Evolutionary conservation across 805 yeast genomes (phyloP).

Genomic region (Hanseniaspora taiwanica): DNA sequence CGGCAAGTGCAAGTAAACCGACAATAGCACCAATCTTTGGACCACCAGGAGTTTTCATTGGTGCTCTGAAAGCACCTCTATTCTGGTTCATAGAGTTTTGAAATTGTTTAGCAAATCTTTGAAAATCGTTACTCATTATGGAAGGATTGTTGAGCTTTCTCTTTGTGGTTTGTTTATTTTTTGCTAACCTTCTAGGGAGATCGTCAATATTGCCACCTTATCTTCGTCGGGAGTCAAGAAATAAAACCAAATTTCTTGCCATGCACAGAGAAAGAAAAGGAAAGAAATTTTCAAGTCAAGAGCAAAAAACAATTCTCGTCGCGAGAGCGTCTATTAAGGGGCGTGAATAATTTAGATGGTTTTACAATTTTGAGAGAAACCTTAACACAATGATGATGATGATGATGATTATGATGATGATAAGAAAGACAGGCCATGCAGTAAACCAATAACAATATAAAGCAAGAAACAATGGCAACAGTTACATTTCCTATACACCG

Average conservation of each 20-base stretch:
- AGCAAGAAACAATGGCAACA: background rate
- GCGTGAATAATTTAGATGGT: too few relatives aligned
- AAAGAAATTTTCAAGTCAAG: background rate
- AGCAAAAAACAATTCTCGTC: background rate
- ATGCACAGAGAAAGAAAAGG: too few relatives aligned
- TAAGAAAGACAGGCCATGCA: background rate
- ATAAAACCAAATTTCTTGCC: too few relatives aligned
- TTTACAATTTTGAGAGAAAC: too few relatives aligned
- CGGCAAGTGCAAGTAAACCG: slow-evolving; percentile 28
- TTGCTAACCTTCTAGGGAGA: too few relatives aligned
- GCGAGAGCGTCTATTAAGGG: background rate
- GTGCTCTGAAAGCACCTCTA: slow-evolving; percentile 24
- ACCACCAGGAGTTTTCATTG: slow-evolving; percentile 9
- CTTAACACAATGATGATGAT: too few relatives aligned
- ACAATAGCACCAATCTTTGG: background rate
- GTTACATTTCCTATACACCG: slow-evolving; percentile 31
- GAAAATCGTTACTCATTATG: slow-evolving; percentile 30
- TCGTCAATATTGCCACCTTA: too few relatives aligned
- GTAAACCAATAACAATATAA: background rate
- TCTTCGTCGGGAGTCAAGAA: too few relatives aligned
- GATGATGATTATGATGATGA: background rate
- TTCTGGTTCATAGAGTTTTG: slow-evolving; percentile 32
- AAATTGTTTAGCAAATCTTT: slow-evolving; percentile 36
- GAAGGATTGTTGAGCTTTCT: background rate
- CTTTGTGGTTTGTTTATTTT: too few relatives aligned